A percentile compares a stretch with the other conserved stretches of the same genome.
Evolutionary conservation across 306 rosid species (phyloP).

Genomic region (Corylus americana): DNA sequence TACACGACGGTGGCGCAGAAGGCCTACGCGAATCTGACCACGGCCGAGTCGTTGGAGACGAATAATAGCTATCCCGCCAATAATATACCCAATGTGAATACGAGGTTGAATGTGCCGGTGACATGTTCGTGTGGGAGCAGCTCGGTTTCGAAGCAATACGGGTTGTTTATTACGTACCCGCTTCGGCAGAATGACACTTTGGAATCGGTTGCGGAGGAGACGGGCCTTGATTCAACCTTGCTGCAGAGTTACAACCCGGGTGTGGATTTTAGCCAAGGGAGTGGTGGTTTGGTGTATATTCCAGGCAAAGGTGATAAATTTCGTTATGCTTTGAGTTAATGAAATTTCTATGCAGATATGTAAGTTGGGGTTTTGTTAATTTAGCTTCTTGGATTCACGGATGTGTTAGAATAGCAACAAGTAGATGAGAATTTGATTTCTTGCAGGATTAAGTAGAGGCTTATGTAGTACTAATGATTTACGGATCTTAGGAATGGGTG

Average conservation of each 20-base stretch:
- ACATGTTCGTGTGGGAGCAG: conserved; percentile 70
- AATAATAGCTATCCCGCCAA: conserved; percentile 37
- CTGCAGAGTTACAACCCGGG: conserved; percentile 55
- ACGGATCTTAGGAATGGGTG: not conserved
- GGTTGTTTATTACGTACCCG: conserved; percentile 73
- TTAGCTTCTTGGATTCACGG: not conserved
- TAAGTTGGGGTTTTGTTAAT: not conserved
- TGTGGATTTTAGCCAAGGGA: conserved; percentile 53
- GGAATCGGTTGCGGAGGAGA: conserved; percentile 14
- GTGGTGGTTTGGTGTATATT: conserved; percentile 53
- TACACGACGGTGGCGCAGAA: conserved; percentile 40
- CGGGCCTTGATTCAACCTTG: conserved; percentile 26
- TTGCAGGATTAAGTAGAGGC: not conserved
- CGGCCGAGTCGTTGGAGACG: conserved; percentile 37
- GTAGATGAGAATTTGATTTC: not conserved
- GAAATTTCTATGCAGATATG: not conserved
- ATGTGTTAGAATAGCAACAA: not conserved
- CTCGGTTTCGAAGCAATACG: conserved; percentile 50
- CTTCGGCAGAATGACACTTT: conserved; percentile 37
- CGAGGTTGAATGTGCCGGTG: conserved; percentile 49
- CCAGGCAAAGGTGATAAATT: conserved; percentile 62
- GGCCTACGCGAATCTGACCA: conserved; percentile 52
- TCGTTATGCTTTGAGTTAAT: conserved; percentile 1
- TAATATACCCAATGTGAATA: conserved; percentile 18
- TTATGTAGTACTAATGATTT: not conserved